Evolutionary conservation across 768 basidiomycete genomes (phyloP).

Genomic region (Leccinum variicolor): DNA sequence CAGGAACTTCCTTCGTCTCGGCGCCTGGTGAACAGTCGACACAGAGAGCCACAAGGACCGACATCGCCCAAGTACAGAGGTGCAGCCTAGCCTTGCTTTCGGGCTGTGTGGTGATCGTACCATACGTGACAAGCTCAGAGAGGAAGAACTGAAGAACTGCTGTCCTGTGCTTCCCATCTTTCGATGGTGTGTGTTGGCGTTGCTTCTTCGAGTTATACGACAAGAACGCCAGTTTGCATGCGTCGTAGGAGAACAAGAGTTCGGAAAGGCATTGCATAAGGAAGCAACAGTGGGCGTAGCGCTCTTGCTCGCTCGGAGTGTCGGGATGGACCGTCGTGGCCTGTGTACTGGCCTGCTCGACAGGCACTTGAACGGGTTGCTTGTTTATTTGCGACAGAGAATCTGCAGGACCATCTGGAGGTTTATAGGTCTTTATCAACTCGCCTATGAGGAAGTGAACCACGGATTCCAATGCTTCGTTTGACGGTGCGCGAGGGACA

Average conservation of each 20-base stretch:
- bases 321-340: slow-evolving; percentile 11
- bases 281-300: slow-evolving; percentile 66
- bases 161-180: slow-evolving; percentile 65
- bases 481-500: slow-evolving; percentile 23
- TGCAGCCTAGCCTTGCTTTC: slow-evolving; percentile 53
- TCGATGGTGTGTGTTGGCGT: slow-evolving; percentile 54
- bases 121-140: slow-evolving; percentile 76
- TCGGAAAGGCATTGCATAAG: slow-evolving; percentile 92
- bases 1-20: slow-evolving; percentile 72
- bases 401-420: slow-evolving; percentile 33
- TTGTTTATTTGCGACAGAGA: slow-evolving; percentile 11
- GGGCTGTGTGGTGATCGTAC: slow-evolving; percentile 63
- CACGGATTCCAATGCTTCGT: slow-evolving; percentile 53
- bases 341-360: slow-evolving; percentile 18
- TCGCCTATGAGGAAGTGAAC: slow-evolving; percentile 73
- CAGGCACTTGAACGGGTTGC: slow-evolving; percentile 3
- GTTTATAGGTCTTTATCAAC: slow-evolving; percentile 59
- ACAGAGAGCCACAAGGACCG: slow-evolving; percentile 89
- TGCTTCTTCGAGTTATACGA: slow-evolving; percentile 66
- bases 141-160: slow-evolving; percentile 78
- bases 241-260: slow-evolving; percentile 87
- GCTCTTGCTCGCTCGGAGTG: slow-evolving; percentile 21
- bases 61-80: slow-evolving; percentile 84
- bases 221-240: slow-evolving; percentile 86
- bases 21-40: slow-evolving; percentile 69